Conservation (phyloP, 2,329 filamentous ascomycete genomes). For the Tolypocladium guangdongense region DNA sequence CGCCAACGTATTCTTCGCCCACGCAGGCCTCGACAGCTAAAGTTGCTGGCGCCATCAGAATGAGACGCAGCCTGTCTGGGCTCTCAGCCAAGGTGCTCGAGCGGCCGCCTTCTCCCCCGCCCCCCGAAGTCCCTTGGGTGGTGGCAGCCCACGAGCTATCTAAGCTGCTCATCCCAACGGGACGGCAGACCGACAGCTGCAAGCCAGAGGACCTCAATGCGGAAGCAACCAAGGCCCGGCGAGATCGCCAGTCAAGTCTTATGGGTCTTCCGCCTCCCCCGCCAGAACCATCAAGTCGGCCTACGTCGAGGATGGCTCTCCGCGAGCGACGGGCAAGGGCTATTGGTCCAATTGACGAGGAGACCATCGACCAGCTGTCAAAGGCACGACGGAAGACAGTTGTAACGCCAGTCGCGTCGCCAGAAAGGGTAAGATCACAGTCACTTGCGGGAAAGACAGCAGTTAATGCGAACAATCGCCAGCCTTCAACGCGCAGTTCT, state of each 20-base stretch:
- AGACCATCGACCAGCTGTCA: constrained; percentile 10
- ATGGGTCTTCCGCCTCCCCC: constrained; percentile 15
- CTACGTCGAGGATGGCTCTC: constrained; percentile 57
- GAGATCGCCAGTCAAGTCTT: constrained; percentile 51
- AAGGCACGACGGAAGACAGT: constrained; percentile 52
- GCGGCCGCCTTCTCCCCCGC: constrained; percentile 51
- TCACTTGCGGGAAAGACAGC: background rate
- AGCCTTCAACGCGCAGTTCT: constrained; percentile 23
- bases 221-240: constrained; percentile 50
- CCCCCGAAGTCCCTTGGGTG: constrained; percentile 77
- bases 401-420: constrained; percentile 28
- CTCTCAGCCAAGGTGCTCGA: constrained; percentile 19
- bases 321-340: constrained; percentile 57
- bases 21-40: constrained; percentile 83
- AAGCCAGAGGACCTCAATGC: constrained; percentile 68
- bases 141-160: constrained; percentile 74
- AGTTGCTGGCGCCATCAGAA: constrained; percentile 55
- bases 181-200: constrained; percentile 66
- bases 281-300: constrained; percentile 22
- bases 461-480: background rate
- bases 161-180: constrained; percentile 67
- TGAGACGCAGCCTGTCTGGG: constrained; percentile 52
- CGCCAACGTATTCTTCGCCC: constrained; percentile 72
- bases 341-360: constrained; percentile 41
- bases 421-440: constrained; percentile 16